These are phyloP conservation scores for Mrakia blollopis DNA, from an alignment of 768 basidiomycete genomes.

Conservation along the genomic window DNA sequence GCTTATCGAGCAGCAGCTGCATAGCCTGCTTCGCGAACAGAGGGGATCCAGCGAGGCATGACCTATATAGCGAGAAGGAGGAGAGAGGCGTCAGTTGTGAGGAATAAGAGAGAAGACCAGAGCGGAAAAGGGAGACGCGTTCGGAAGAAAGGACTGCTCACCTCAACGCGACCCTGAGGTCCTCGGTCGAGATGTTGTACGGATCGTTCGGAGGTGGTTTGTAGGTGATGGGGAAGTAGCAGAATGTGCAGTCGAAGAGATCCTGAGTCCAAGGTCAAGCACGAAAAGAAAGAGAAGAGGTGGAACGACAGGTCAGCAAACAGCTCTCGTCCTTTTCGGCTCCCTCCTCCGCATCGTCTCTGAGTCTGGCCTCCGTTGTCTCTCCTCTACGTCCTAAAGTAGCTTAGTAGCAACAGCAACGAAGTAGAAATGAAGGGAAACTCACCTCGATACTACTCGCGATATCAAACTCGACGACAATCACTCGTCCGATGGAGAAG, in stretches of 20 bases:
- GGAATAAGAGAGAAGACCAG: background rate
- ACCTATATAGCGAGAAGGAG: slow-evolving; percentile 44
- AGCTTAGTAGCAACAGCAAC: background rate
- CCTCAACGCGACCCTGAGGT: slow-evolving; percentile 70
- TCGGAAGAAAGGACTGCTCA: slow-evolving; percentile 40
- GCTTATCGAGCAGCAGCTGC: slow-evolving; percentile 85
- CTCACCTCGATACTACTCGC: slow-evolving; percentile 68
- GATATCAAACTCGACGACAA: slow-evolving; percentile 83
- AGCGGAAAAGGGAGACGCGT: background rate
- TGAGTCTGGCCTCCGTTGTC: too few relatives aligned
- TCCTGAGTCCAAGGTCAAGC: slow-evolving; percentile 50
- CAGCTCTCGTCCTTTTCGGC: background rate
- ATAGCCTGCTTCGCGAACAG: slow-evolving; percentile 77
- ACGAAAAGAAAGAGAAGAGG: too few relatives aligned
- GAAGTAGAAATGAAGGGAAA: slow-evolving; percentile 11
- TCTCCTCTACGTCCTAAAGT: too few relatives aligned
- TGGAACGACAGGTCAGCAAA: background rate
- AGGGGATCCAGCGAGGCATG: slow-evolving; percentile 71
- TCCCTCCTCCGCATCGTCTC: too few relatives aligned
- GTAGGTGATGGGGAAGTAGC: slow-evolving; percentile 98
- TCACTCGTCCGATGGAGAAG: slow-evolving; percentile 79
- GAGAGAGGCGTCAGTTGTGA: background rate
- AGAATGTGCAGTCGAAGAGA: slow-evolving; percentile 90
- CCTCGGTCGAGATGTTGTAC: slow-evolving; percentile 82
- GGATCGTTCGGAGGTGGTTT: slow-evolving; percentile 89